These are phyloP conservation scores for Lasiodiplodia hormozganensis DNA, from an alignment of 2,329 filamentous ascomycete genomes.

Conservation along the genomic window DNA sequence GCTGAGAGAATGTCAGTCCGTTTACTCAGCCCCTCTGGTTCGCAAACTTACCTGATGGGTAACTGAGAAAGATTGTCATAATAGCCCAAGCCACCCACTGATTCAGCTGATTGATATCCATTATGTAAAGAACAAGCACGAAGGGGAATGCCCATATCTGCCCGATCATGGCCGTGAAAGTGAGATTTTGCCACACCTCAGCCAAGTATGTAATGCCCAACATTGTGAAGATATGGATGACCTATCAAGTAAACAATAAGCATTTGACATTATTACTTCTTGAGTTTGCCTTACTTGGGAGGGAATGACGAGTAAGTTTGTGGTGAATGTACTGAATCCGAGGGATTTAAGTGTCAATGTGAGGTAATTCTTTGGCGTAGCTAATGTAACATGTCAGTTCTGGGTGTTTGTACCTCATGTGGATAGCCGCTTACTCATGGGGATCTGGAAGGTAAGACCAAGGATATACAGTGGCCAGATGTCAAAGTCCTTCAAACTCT, in stretches of 20 bases:
- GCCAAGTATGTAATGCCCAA: constrained; percentile 33
- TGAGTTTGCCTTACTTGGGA: constrained; percentile 22
- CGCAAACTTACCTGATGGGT: constrained; percentile 39
- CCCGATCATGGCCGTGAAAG: constrained; percentile 32
- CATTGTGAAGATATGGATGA: constrained; percentile 34
- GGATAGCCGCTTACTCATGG: constrained; percentile 20
- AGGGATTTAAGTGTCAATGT: constrained; percentile 34
- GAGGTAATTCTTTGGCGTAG: constrained; percentile 35
- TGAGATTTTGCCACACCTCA: constrained; percentile 34
- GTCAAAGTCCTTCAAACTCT: constrained; percentile 36
- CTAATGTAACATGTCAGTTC: neutral
- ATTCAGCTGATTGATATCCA: constrained; percentile 47
- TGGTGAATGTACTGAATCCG: constrained; percentile 37
- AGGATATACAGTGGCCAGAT: constrained; percentile 36
- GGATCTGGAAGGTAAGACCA: constrained; percentile 36
- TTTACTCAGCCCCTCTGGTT: neutral
- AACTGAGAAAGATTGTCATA: constrained; percentile 51
- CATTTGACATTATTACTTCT: neutral
- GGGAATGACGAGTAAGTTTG: constrained; percentile 33
- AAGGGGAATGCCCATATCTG: constrained; percentile 37
- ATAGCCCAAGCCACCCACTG: constrained; percentile 54
- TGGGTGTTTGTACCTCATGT: neutral
- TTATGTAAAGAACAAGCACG: constrained; percentile 32
- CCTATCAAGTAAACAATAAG: neutral
- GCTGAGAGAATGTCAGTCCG: constrained; percentile 40